phyloP scores from a whole-genome alignment of 2,329 filamentous ascomycete species.

The Cytospora chrysosperma region DNA sequence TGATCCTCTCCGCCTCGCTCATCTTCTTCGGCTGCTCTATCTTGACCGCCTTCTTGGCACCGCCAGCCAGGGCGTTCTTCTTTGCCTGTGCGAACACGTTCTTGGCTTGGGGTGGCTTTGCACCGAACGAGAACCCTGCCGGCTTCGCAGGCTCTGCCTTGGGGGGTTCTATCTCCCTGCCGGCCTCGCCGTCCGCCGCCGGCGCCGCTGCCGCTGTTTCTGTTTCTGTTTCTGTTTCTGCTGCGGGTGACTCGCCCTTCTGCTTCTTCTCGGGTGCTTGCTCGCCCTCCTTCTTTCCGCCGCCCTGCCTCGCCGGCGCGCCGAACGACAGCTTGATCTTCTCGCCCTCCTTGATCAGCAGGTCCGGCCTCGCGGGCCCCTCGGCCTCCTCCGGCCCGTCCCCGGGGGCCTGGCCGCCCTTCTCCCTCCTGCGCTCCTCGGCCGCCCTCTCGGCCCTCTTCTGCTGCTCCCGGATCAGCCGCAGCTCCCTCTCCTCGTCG shows the following conservation, averaged over 20 bases:
- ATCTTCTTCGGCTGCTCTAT: conserved; percentile 74
- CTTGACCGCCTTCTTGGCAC: conserved; percentile 59
- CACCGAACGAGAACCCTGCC: conserved; percentile 65
- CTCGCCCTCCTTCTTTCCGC: conserved; percentile 26
- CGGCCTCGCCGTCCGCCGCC: background rate
- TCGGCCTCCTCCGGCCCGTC: conserved; percentile 45
- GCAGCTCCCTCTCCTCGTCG: conserved; percentile 86
- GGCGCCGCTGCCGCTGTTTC: conserved; percentile 26
- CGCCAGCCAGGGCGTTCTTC: conserved; percentile 66
- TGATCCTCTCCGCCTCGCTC: conserved; percentile 84
- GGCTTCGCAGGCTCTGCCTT: conserved; percentile 33
- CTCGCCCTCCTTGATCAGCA: conserved; percentile 68
- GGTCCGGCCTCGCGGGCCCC: conserved; percentile 42
- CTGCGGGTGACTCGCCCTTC: background rate
- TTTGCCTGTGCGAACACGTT: conserved; percentile 69
- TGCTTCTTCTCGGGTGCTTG: conserved; percentile 20
- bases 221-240: too few species aligned
- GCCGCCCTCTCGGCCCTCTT: conserved; percentile 66
- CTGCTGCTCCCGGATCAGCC: conserved; percentile 80
- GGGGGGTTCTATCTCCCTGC: conserved; percentile 10
- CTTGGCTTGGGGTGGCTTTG: conserved; percentile 63
- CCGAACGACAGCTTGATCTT: conserved; percentile 73
- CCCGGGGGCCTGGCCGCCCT: conserved; percentile 29
- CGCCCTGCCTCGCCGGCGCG: conserved; percentile 33
- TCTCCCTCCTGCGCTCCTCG: conserved; percentile 44